phyloP scores from a whole-genome alignment of 78 protist genomes.

The Dictyostelium brefeldianum region DNA sequence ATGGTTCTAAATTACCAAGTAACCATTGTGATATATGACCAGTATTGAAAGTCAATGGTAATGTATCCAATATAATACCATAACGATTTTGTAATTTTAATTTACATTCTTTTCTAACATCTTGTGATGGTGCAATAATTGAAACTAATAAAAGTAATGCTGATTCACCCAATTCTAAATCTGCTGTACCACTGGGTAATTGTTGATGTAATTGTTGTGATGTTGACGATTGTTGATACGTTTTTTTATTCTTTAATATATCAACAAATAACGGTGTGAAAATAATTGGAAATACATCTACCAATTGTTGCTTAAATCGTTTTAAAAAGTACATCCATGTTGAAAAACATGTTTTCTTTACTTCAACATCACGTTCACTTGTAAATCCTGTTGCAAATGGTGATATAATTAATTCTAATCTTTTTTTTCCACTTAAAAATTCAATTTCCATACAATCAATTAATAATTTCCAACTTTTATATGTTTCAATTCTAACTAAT shows the following conservation, averaged over 20 bases:
- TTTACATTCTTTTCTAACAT: slow-evolving; percentile 7
- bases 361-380: background rate
- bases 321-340: slow-evolving; percentile 51
- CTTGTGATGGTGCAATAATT: slow-evolving; percentile 14
- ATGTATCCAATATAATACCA: background rate
- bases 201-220: background rate
- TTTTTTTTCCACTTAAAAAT: background rate
- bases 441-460: slow-evolving; percentile 16
- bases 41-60: background rate
- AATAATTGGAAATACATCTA: background rate
- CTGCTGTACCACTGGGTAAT: background rate
- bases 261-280: background rate
- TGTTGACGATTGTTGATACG: background rate
- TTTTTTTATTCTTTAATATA: slow-evolving; percentile 1
- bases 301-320: background rate
- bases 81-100: background rate
- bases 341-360: slow-evolving; percentile 7
- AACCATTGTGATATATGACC: background rate
- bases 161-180: slow-evolving; percentile 6
- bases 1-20: slow-evolving; percentile 1
- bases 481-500: slow-evolving; percentile 25
- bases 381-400: slow-evolving; percentile 25
- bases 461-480: slow-evolving; percentile 55
- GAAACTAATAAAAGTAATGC: slow-evolving; percentile 15
- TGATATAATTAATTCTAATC: slow-evolving; percentile 24